Evolutionary conservation across 768 basidiomycete genomes (phyloP).

Genomic region (Mycena venus): DNA sequence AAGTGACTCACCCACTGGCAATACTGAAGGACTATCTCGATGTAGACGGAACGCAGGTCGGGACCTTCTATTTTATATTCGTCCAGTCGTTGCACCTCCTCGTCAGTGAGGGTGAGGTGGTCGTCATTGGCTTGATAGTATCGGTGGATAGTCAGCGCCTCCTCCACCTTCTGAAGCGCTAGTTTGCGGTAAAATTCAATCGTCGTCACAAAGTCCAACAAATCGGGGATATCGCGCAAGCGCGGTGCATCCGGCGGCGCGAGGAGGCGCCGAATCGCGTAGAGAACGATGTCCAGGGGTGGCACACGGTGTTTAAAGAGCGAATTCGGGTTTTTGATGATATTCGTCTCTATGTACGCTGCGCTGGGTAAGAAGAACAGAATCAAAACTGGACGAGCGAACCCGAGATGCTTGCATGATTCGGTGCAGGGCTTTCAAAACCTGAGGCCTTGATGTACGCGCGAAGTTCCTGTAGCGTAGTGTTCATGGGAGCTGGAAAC

Average conservation of each 20-base stretch:
- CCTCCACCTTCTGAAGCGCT: slow-evolving; percentile 15
- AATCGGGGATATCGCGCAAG: slow-evolving; percentile 21
- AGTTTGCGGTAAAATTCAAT: slow-evolving; percentile 27
- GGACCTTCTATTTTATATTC: neutral
- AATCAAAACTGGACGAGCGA: neutral
- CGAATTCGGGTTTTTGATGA: slow-evolving; percentile 22
- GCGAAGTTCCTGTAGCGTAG: slow-evolving; percentile 20
- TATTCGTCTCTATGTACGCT: slow-evolving; percentile 23
- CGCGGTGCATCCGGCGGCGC: neutral
- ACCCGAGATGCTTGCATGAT: slow-evolving; percentile 16
- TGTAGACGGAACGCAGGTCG: slow-evolving; percentile 4
- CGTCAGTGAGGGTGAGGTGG: neutral
- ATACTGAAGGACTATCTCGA: slow-evolving; percentile 15
- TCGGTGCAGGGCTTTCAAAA: slow-evolving; percentile 15
- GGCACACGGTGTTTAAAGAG: slow-evolving; percentile 27
- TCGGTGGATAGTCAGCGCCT: slow-evolving; percentile 10
- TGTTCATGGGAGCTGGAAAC: neutral
- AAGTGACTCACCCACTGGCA: slow-evolving; percentile 14
- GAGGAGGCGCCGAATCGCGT: slow-evolving; percentile 10
- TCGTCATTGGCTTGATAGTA: neutral
- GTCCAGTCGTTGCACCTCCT: neutral
- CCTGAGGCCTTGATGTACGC: slow-evolving; percentile 19
- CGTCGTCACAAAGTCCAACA: slow-evolving; percentile 32
- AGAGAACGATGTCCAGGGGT: slow-evolving; percentile 30
- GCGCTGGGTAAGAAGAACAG: slow-evolving; percentile 10